Conservation (phyloP, 345 rosid genomes). For the Boechera retrofracta region DNA sequence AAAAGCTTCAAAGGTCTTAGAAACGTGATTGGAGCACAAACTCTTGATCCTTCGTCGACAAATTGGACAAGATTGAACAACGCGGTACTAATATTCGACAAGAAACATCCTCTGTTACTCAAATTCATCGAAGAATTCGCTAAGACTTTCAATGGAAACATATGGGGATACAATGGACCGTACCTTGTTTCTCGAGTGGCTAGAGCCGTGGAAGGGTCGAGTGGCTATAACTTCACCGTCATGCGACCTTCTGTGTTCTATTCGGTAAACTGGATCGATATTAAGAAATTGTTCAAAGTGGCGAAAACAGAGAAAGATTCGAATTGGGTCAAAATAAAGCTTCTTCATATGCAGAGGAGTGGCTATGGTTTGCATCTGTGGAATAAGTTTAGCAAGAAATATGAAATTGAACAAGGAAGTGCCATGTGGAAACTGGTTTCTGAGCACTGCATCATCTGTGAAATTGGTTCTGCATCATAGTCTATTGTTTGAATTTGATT, state of each 20-base stretch:
- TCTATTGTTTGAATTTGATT: not conserved
- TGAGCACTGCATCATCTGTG: conserved; percentile 50
- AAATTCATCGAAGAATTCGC: conserved; percentile 77
- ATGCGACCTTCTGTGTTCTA: conserved; percentile 67
- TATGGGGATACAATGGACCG: conserved; percentile 91
- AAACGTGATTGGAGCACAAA: conserved; percentile 81
- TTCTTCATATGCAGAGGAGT: conserved; percentile 52
- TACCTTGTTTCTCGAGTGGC: conserved; percentile 75
- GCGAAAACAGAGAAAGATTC: conserved; percentile 47
- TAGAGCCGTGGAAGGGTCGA: conserved; percentile 46
- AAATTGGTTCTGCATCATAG: conserved; percentile 13
- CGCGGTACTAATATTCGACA: conserved; percentile 73
- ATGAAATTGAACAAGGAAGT: conserved; percentile 54
- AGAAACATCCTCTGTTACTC: conserved; percentile 63
- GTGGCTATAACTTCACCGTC: conserved; percentile 58
- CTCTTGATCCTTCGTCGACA: conserved; percentile 46
- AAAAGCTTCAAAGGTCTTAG: conserved; percentile 54
- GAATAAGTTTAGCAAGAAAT: conserved; percentile 52
- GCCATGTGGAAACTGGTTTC: conserved; percentile 49
- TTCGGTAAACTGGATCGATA: conserved; percentile 67
- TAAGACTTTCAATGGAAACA: conserved; percentile 66
- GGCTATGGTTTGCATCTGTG: conserved; percentile 72
- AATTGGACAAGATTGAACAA: conserved; percentile 77
- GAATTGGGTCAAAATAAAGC: conserved; percentile 60
- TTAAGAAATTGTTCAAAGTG: conserved; percentile 56